phyloP scores from a whole-genome alignment of 345 rosid species.

The Alliaria petiolata region DNA sequence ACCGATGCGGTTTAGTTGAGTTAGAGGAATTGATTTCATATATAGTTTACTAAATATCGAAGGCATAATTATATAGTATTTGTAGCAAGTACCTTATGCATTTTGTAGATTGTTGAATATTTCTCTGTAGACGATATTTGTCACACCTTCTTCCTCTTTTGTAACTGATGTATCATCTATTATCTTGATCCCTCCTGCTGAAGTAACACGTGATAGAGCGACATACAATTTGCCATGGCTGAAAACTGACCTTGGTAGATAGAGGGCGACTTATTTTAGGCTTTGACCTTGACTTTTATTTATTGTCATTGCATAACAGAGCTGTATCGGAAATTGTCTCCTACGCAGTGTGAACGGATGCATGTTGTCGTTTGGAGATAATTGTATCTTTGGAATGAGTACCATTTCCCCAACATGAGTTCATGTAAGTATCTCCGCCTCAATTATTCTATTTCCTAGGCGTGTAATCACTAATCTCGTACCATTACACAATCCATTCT shows the following conservation, averaged over 20 bases:
- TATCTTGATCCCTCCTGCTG: background rate
- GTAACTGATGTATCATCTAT: background rate
- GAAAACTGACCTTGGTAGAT: background rate
- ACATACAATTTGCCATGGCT: background rate
- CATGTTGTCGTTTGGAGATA: background rate
- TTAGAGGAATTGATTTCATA: no score
- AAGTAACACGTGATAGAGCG: background rate
- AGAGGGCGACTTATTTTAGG: background rate
- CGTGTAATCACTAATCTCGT: no score
- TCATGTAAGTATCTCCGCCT: no score
- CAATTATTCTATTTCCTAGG: no score
- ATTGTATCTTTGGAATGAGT: background rate
- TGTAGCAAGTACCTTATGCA: no score
- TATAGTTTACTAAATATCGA: no score
- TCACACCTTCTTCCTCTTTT: background rate
- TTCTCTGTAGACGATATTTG: background rate
- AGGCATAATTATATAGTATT: no score
- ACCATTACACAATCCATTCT: background rate
- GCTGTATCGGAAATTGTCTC: background rate
- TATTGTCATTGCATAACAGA: background rate
- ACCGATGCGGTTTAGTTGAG: no score
- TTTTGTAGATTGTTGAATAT: background rate
- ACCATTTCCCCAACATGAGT: no score
- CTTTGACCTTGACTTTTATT: background rate
- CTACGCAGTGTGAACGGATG: background rate